Evolutionary conservation across 2,329 filamentous ascomycete genomes (phyloP), one percentile per base, ranked within the genome.

Genomic region (Neopestalotiopsis sp.): DNA sequence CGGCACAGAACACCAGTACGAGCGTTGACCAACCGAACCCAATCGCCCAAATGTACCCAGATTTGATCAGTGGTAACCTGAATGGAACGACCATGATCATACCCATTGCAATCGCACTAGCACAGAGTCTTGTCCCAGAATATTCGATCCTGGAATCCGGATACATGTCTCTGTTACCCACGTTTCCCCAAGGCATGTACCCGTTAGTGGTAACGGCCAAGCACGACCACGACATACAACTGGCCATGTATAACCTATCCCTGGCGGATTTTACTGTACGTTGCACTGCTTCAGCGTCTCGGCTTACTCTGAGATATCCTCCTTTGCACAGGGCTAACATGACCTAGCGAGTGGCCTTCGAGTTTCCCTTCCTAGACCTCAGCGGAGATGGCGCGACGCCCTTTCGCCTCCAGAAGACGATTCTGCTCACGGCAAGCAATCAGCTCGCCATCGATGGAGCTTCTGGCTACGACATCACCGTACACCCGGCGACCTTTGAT

Each of bases 351-450:
- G 78, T 83, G 20, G 82, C 84, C 9, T 82, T 87, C 69, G 83
- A 86, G 71, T 89, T 88, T 68, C 87, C 87, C 0, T 89, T 89
- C 74, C 69, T 89, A 49, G 86, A 88, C 73, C 73, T 86, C 5
- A 77, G 87, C 2, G 79, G 81, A 64, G 85, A 88, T 75, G 84
- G 83, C 42, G 77, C 81, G 70, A 84, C 84, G 1, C 83, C 82
- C 2, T 89, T 88, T 78, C 83, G 83, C 52, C 88, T 84, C 81
- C 81, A 80, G 0, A 82, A 82, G 0, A 80, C 81, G 2, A 80
- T 86, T 66, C 76, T 88, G 68, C 83, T 89, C 70, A 82, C 81
- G 2, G 80, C 81, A 1, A 72, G 71, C 67, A 83, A 84, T 71
- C 70, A 75, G 1, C 73, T 82, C 5, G 86, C 85, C 3, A 73